Evolutionary conservation across 2,329 filamentous ascomycete species (phyloP), one percentile per base, ranked within the genome.

Genomic region (Penicillium aurantiogriseum): DNA sequence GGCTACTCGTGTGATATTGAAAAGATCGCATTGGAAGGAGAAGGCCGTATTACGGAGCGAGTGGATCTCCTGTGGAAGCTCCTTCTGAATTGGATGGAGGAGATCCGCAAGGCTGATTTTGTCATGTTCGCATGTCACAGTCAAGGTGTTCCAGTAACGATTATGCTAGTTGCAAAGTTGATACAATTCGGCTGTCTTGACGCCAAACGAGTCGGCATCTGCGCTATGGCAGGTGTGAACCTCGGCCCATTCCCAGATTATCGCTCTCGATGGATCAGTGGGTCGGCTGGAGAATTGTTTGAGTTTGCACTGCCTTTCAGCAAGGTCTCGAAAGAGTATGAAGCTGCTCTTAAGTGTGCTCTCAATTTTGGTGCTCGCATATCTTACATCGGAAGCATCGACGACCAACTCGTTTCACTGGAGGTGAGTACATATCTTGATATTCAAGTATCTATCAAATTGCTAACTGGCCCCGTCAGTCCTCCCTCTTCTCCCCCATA

Each of bases 11-110:
- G 92, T 61, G 89, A 95, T 65, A 91, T 99, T 54, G 92, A 97
- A 69, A 97, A 95, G 71, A 90, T 97, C 15, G 91, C 93, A 0
- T 82, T 99, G 0, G 94, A 99, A 76, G 93, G 93, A 23, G 94
- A 99, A 75, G 94, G 94, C 25, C 91, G 90, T 71, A 94, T 99
- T 46, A 84, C 84, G 3, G 92, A 97, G 61, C 85, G 94, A 7
- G 91, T 97, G 1, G 90, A 95, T 59, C 90, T 95, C 39, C 78
- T 99, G 7, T 99, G 94, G 94, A 96, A 93, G 74, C 81, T 97
- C 10, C 81, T 99, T 54, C 81, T 97, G 29, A 97, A 97, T 73
- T 96, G 92, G 91, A 90, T 97, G 63, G 91, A 96, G 38, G 88
- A 93, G 62, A 89, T 99, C 33, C 87, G 90, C 51, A 84, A 84